phyloP scores from a whole-genome alignment of 2,329 filamentous ascomycete species.

The Chaetothyriales sp. region DNA sequence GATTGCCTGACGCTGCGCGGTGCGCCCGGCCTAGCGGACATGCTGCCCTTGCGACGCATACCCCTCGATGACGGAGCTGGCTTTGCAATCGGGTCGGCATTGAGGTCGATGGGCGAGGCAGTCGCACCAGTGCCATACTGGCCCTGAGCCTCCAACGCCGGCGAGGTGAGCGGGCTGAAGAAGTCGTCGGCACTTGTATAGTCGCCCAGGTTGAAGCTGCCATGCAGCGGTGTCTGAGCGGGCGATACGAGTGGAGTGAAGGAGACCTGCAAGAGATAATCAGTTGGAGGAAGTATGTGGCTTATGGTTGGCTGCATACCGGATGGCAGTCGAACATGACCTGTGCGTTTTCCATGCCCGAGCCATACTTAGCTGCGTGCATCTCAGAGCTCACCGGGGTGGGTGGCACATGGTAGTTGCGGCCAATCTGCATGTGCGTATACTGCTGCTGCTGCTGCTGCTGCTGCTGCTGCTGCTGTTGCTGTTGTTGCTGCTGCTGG shows the following conservation, averaged over 20 bases:
- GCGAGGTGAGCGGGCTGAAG: slow-evolving; percentile 36
- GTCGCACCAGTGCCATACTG: slow-evolving; percentile 25
- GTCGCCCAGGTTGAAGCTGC: slow-evolving; percentile 32
- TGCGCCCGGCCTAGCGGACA: slow-evolving; percentile 20
- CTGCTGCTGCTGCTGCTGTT: slow-evolving; percentile 19
- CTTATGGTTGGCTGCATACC: slow-evolving; percentile 11
- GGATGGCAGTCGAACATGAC: slow-evolving; percentile 32
- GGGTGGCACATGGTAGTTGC: slow-evolving; percentile 23
- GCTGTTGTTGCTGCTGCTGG: slow-evolving; percentile 17
- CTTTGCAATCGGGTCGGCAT: slow-evolving; percentile 20
- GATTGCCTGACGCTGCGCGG: slow-evolving; percentile 28
- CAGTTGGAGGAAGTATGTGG: neutral
- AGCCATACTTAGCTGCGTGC: slow-evolving; percentile 28
- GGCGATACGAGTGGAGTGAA: slow-evolving; percentile 37
- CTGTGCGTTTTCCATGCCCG: slow-evolving; percentile 24
- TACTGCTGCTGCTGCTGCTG: slow-evolving; percentile 19
- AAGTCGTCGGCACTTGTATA: slow-evolving; percentile 35
- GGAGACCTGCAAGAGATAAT: slow-evolving; percentile 25
- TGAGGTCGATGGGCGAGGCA: slow-evolving; percentile 27
- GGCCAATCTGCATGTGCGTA: slow-evolving; percentile 17
- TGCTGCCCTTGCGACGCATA: slow-evolving; percentile 26
- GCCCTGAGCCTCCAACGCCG: slow-evolving; percentile 34
- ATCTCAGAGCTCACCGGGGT: slow-evolving; percentile 36
- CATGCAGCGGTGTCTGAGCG: slow-evolving; percentile 35
- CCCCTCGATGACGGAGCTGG: slow-evolving; percentile 24